These are phyloP conservation scores for Paracoccidioides lutzii DNA, from an alignment of 2,329 filamentous ascomycete species.

Conservation along the genomic window DNA sequence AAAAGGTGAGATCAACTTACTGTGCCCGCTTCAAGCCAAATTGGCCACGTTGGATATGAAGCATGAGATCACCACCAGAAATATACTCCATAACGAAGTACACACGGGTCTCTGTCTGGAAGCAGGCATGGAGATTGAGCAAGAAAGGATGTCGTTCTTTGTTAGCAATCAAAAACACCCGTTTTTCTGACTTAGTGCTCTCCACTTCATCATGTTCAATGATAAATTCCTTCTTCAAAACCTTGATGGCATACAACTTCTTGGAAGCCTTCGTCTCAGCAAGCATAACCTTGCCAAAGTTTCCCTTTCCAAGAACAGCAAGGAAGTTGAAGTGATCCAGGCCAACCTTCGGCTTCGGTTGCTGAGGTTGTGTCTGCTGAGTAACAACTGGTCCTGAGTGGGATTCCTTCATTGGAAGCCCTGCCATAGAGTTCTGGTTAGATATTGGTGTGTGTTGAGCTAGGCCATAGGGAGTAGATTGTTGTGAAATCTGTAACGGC, in stretches of 20 bases:
- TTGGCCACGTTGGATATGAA: conserved; percentile 93
- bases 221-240: conserved; percentile 99
- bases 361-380: conserved; percentile 18
- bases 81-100: conserved; percentile 99
- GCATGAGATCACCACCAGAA: conserved; percentile 94
- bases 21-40: conserved; percentile 94
- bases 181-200: conserved; percentile 92
- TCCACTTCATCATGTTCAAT: conserved; percentile 99
- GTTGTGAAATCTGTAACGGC: conserved; percentile 10
- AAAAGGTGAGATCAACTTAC: conserved; percentile 41
- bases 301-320: conserved; percentile 93
- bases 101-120: conserved; percentile 95
- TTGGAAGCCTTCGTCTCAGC: conserved; percentile 89
- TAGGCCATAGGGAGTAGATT: conserved; percentile 8
- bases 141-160: conserved; percentile 94
- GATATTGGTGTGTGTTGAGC: conserved; percentile 14
- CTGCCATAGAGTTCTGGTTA: conserved; percentile 17
- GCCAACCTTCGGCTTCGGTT: conserved; percentile 56
- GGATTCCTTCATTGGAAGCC: conserved; percentile 41
- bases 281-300: conserved; percentile 99
- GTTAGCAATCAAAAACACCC: conserved; percentile 93
- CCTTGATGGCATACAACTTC: conserved; percentile 94
- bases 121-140: conserved; percentile 89
- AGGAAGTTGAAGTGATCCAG: conserved; percentile 99
- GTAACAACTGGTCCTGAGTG: conserved; percentile 12